Evolutionary conservation across 2,329 filamentous ascomycete genomes (phyloP).

Genomic region (Nemania serpens): DNA sequence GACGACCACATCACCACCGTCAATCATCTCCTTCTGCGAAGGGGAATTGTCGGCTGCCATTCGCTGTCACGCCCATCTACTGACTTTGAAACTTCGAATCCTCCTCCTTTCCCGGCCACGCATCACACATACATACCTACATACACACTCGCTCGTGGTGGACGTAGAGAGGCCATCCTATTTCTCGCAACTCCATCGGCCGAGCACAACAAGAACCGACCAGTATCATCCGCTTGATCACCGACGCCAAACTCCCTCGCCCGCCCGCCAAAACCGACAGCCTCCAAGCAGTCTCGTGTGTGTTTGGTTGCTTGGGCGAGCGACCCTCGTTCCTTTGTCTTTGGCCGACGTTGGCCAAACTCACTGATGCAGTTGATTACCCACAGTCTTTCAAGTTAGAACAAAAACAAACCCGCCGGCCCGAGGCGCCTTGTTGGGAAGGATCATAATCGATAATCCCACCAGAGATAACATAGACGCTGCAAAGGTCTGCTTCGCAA

Average conservation of each 20-base stretch:
- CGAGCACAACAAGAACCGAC: neutral
- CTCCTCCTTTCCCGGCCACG: conserved; percentile 5
- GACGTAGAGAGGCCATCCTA: neutral
- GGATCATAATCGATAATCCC: conserved; percentile 21
- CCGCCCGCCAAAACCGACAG: conserved; percentile 2
- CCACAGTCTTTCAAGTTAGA: conserved; percentile 24
- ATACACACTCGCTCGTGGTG: conserved; percentile 17
- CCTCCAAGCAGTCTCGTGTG: neutral
- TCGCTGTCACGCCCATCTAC: neutral
- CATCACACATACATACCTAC: too few relatives aligned
- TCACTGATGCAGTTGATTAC: conserved; percentile 33
- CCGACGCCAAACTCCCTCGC: too few relatives aligned
- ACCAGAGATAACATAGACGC: conserved; percentile 11
- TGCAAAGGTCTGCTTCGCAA: conserved; percentile 20
- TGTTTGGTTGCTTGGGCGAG: conserved; percentile 4
- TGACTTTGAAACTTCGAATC: too few relatives aligned
- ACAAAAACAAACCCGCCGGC: conserved; percentile 8
- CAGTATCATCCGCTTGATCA: neutral
- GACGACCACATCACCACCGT: conserved; percentile 20
- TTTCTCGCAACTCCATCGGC: conserved; percentile 4
- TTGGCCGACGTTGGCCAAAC: conserved; percentile 2
- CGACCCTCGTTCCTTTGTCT: conserved; percentile 22
- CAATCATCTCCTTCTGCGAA: conserved; percentile 28
- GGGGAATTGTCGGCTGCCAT: conserved; percentile 19
- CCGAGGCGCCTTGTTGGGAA: conserved; percentile 26